These are phyloP conservation scores for Wickerhamiella allomyrinae DNA, from an alignment of 805 yeast genomes.

Conservation along the genomic window DNA sequence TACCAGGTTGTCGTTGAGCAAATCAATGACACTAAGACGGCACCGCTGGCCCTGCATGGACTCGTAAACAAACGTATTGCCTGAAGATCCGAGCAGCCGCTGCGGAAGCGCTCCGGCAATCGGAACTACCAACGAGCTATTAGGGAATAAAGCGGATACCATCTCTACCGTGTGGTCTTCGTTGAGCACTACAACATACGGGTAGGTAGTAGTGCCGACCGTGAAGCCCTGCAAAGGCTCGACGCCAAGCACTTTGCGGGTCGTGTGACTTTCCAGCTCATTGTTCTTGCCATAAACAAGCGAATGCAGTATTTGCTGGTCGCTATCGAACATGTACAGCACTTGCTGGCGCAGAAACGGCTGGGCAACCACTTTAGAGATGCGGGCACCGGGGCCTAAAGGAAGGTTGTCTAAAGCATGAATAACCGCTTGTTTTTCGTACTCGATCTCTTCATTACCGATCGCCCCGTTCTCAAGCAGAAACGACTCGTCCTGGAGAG, in stretches of 20 bases:
- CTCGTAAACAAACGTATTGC: not conserved
- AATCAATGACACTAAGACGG: not conserved
- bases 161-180: conserved; percentile 1
- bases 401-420: not conserved
- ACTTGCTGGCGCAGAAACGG: conserved; percentile 3
- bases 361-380: conserved; percentile 1
- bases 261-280: not conserved
- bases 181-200: not conserved
- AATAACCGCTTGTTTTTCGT: conserved; percentile 7
- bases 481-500: not conserved
- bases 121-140: not conserved
- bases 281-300: not conserved
- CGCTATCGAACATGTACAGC: conserved; percentile 1
- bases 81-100: not conserved
- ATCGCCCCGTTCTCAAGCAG: not conserved
- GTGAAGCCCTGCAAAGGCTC: conserved; percentile 3
- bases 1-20: conserved; percentile 1
- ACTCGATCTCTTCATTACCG: not conserved
- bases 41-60: not conserved
- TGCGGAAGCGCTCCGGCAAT: not conserved
- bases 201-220: not conserved
- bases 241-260: not conserved
- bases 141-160: conserved; percentile 2
- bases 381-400: not conserved
- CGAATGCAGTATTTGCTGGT: not conserved